These are phyloP conservation scores for Cyclanthera cordifolia DNA, from an alignment of 306 rosid genomes.

Conservation along the genomic window DNA sequence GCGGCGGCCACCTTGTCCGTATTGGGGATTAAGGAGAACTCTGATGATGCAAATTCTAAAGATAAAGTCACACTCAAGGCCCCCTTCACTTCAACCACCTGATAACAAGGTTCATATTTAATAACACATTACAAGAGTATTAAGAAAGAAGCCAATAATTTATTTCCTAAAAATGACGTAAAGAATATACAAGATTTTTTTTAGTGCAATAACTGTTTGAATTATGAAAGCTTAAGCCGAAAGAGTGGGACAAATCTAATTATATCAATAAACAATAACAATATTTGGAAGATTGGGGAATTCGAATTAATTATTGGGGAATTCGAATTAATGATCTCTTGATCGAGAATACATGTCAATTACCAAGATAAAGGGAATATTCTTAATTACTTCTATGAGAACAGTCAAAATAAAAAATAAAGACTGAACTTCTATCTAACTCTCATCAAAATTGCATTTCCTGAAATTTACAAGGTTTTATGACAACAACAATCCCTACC, in stretches of 20 bases:
- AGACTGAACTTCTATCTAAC: not conserved
- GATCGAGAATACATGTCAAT: too few relatives aligned
- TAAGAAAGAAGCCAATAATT: not conserved
- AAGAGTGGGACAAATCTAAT: too few relatives aligned
- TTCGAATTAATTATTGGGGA: too few relatives aligned
- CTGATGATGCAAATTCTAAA: constrained; percentile 30
- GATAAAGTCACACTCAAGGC: constrained; percentile 38
- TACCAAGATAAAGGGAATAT: not conserved
- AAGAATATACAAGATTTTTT: not conserved
- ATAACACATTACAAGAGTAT: not conserved
- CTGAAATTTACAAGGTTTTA: not conserved
- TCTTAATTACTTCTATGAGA: not conserved
- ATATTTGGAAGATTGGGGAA: too few relatives aligned
- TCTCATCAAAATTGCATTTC: not conserved
- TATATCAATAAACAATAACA: too few relatives aligned
- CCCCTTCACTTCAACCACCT: constrained; percentile 54
- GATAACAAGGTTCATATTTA: not conserved
- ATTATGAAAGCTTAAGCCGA: too few relatives aligned
- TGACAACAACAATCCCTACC: not conserved
- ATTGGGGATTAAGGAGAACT: constrained; percentile 22
- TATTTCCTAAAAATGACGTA: not conserved
- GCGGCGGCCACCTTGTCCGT: constrained; percentile 14
- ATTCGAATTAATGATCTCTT: too few relatives aligned
- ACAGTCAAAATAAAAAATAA: not conserved
- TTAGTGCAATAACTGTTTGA: too few relatives aligned